Percentiles rank a stretch among this genome's conserved stretches.
Evolutionary conservation across 495 filamentous ascomycete genomes (phyloP).

Genomic region (Xanthoparmelia taractica): DNA sequence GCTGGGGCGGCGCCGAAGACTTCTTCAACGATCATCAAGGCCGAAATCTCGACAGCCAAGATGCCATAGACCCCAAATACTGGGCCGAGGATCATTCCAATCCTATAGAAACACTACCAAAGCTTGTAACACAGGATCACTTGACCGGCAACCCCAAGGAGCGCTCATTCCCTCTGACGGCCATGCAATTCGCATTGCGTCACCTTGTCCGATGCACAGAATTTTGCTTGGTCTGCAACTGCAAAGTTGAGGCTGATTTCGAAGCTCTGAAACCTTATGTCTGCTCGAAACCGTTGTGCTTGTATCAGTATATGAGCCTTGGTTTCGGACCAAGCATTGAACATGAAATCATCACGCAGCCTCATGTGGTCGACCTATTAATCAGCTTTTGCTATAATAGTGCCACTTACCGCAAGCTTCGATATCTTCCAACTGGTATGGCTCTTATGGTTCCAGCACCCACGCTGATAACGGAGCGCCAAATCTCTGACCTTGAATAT

Average conservation of each 20-base stretch:
- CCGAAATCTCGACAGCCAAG: conserved; percentile 27
- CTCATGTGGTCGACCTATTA: conserved; percentile 78
- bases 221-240: conserved; percentile 83
- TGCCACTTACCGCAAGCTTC: conserved; percentile 38
- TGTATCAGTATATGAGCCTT: conserved; percentile 87
- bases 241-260: conserved; percentile 58
- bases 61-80: conserved; percentile 34
- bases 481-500: neutral
- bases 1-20: conserved; percentile 66
- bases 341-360: conserved; percentile 71
- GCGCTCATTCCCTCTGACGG: conserved; percentile 60
- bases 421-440: conserved; percentile 62
- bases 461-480: conserved; percentile 10
- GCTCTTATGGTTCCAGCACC: conserved; percentile 55
- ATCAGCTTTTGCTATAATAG: conserved; percentile 72
- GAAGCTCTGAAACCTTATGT: conserved; percentile 91
- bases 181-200: conserved; percentile 72
- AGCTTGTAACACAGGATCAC: conserved; percentile 45
- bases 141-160: conserved; percentile 30
- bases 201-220: conserved; percentile 78
- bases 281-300: conserved; percentile 69
- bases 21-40: conserved; percentile 45
- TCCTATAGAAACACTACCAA: conserved; percentile 24
- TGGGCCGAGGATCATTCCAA: conserved; percentile 25
- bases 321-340: conserved; percentile 82